Base-by-base conservation (phyloP, 2,329 filamentous ascomycete genomes). In the Fusarium secorum region DNA sequence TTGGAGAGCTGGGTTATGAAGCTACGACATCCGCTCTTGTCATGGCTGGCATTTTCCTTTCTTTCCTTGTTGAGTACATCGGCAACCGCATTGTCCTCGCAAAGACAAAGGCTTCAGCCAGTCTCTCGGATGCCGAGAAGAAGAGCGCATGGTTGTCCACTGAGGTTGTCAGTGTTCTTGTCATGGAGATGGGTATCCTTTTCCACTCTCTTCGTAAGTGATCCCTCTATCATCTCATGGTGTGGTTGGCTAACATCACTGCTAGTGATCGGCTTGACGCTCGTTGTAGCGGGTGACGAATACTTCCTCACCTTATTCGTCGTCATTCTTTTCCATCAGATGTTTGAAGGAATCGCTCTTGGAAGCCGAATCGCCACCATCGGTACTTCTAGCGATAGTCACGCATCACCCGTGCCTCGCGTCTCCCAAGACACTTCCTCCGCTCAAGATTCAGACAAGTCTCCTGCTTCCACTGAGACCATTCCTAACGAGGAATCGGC, bases 251-350 rank as follows among this genome's bases (percentile, higher is more conserved):
- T 64, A 41, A 66, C 56, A 68, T 42, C 42, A 11, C n/a, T 32
- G 14, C 35, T 30, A 89, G 87, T 91, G 11, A 89, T 92, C 39
- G 88, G 89, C 26, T 78, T 91, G 38, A 90, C 89, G 0, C 83
- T 91, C 4, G 87, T 89, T n/a, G 87, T 90, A 4, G 83, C 87
- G 1, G 86, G 84, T 5, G 87, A 89, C 70, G 82, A 81, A 39
- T 86, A 85, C 72, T 89, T 89, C 79, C 77, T 85, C 58, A 88
- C 85, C 4, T 83, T 89, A n/a, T 87, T 88, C 64, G 78, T 87
- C 45, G 91, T 94, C 58, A 92, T 94, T 63, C 81, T 93, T 61
- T 93, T 94, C 81, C 92, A 94, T 76, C 92, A 94, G 75, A 89
- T 92, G 83, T 93, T 95, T 74, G 91, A 94, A 77, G 92, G 92